A percentile compares a stretch with the other conserved stretches of the same genome.
phyloP scores from a whole-genome alignment of 108 stramenopile genomes.

The Chaetoceros tenuissimus region DNA sequence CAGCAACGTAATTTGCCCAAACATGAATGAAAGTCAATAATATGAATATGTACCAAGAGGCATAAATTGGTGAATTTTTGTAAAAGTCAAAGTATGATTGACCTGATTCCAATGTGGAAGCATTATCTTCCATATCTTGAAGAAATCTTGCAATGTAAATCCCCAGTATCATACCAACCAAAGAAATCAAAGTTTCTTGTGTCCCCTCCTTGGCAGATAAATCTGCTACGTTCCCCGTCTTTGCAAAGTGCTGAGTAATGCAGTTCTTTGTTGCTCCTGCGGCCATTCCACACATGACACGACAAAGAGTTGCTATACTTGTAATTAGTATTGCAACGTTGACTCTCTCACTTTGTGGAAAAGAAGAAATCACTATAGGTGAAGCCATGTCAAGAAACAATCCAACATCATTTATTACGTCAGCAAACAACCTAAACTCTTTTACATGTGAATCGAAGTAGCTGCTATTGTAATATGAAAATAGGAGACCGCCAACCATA shows the following conservation, averaged over 20 bases:
- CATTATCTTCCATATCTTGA: slow-evolving; percentile 28
- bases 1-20: slow-evolving; percentile 86
- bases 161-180: slow-evolving; percentile 85
- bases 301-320: slow-evolving; percentile 65
- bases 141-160: slow-evolving; percentile 41
- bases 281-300: slow-evolving; percentile 84
- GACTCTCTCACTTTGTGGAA: slow-evolving; percentile 7
- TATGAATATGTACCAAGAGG: slow-evolving; percentile 74
- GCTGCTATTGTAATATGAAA: slow-evolving; percentile 60
- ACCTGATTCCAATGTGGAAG: not conserved
- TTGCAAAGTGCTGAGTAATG: slow-evolving; percentile 79
- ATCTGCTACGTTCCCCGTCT: slow-evolving; percentile 84
- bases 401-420: slow-evolving; percentile 88
- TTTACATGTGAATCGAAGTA: slow-evolving; percentile 86
- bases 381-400: slow-evolving; percentile 86
- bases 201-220: slow-evolving; percentile 90
- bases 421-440: slow-evolving; percentile 92
- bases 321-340: slow-evolving; percentile 34
- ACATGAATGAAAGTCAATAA: slow-evolving; percentile 81
- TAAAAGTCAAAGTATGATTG: slow-evolving; percentile 4
- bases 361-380: slow-evolving; percentile 22
- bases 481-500: slow-evolving; percentile 84
- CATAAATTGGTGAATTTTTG: slow-evolving; percentile 1
- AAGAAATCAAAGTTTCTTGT: slow-evolving; percentile 91
- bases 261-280: slow-evolving; percentile 80